These are phyloP conservation scores for Penicillium samsonianum DNA, from an alignment of 495 filamentous ascomycete genomes.

Conservation along the genomic window DNA sequence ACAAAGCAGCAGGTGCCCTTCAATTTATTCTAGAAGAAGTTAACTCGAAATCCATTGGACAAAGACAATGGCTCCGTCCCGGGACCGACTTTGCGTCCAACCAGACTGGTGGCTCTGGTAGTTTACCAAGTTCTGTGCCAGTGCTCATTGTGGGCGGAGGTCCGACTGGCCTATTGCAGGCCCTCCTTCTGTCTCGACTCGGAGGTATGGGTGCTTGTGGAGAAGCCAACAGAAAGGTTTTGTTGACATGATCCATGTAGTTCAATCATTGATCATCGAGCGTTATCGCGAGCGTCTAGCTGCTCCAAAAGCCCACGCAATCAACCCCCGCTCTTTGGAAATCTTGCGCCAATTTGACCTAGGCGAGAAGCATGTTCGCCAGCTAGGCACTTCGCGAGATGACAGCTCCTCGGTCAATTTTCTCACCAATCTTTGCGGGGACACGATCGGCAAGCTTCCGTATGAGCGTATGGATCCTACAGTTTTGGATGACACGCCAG, in stretches of 20 bases:
- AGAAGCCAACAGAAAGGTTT: not conserved
- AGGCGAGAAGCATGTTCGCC: conserved; percentile 29
- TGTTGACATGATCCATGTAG: conserved; percentile 10
- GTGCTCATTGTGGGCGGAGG: conserved; percentile 43
- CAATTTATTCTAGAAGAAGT: not conserved
- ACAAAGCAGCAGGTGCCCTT: not conserved
- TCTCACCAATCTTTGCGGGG: conserved; percentile 29
- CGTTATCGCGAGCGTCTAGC: conserved; percentile 29
- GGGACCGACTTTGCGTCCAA: conserved; percentile 1
- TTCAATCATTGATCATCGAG: conserved; percentile 28
- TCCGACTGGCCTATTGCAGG: conserved; percentile 32
- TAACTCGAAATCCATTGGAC: no score
- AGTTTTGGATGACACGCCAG: conserved; percentile 30
- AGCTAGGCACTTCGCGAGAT: conserved; percentile 23
- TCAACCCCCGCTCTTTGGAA: conserved; percentile 33
- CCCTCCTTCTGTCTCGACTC: conserved; percentile 29
- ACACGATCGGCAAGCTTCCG: conserved; percentile 28
- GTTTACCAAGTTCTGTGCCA: conserved; percentile 18
- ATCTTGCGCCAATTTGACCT: conserved; percentile 32
- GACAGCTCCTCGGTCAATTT: conserved; percentile 36
- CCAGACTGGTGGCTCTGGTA: not conserved
- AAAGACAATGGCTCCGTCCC: conserved; percentile 5
- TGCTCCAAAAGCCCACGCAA: conserved; percentile 34
- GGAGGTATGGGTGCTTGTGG: conserved; percentile 12
- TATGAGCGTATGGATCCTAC: conserved; percentile 37